These are phyloP conservation scores for Albugo candida DNA, from an alignment of 352 stramenopile genomes.

Conservation along the genomic window DNA sequence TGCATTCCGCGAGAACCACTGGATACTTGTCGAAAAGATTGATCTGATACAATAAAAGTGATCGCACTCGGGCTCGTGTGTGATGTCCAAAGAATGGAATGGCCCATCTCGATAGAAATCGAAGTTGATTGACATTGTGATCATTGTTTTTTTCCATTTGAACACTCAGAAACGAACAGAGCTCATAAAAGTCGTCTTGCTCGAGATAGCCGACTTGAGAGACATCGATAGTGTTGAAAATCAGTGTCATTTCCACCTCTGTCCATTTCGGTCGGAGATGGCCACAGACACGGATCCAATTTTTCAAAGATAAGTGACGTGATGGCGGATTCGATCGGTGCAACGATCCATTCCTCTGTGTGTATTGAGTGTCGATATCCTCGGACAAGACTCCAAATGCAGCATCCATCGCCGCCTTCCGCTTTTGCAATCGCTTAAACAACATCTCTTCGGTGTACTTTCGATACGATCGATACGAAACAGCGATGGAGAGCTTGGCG, in stretches of 20 bases:
- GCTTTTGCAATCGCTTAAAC: conserved; percentile 71
- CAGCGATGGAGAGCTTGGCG: conserved; percentile 67
- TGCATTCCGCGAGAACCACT: conserved; percentile 45
- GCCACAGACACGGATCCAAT: conserved; percentile 49
- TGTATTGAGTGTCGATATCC: conserved; percentile 22
- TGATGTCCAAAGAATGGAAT: conserved; percentile 22
- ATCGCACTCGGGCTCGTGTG: conserved; percentile 28
- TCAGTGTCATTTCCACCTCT: conserved; percentile 37
- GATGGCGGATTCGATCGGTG: background rate
- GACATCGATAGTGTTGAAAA: conserved; percentile 66
- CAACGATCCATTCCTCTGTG: background rate
- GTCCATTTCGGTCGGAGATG: conserved; percentile 63
- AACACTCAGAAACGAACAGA: conserved; percentile 55
- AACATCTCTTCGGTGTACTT: conserved; percentile 71
- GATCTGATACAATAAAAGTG: conserved; percentile 37
- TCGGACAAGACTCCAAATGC: conserved; percentile 57
- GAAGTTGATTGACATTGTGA: conserved; percentile 5
- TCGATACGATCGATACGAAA: conserved; percentile 73
- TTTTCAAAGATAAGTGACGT: conserved; percentile 25
- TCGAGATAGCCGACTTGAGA: conserved; percentile 39
- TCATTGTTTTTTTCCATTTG: conserved; percentile 17
- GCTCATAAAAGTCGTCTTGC: conserved; percentile 52
- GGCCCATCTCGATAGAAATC: background rate
- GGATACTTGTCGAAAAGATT: conserved; percentile 38
- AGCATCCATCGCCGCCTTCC: conserved; percentile 50